These are phyloP conservation scores for Mycena alexandri DNA, from an alignment of 768 basidiomycete species.

Conservation along the genomic window DNA sequence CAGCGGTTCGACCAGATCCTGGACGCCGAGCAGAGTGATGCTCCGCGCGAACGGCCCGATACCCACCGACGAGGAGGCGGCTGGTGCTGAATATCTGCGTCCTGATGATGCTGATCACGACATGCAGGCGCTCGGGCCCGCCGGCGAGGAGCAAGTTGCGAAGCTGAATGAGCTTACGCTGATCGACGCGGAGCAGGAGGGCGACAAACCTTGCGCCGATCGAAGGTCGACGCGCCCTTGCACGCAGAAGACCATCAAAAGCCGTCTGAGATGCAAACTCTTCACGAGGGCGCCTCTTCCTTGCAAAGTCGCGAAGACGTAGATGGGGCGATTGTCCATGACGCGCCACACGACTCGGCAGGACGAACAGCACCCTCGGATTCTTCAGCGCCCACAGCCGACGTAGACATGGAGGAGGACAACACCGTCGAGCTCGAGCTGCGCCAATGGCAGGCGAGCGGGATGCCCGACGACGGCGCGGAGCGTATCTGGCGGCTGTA, in stretches of 20 bases:
- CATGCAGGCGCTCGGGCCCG: conserved; percentile 92
- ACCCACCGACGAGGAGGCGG: conserved; percentile 51
- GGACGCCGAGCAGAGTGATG: conserved; percentile 51
- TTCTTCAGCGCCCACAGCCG: conserved; percentile 44
- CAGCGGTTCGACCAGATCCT: conserved; percentile 89
- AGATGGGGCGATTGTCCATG: conserved; percentile 64
- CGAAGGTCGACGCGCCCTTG: conserved; percentile 58
- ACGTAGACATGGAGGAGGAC: conserved; percentile 51
- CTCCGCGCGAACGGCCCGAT: conserved; percentile 50
- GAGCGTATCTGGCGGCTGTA: conserved; percentile 93
- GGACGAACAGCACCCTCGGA: conserved; percentile 42
- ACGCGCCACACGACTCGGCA: conserved; percentile 36
- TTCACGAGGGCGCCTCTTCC: conserved; percentile 44
- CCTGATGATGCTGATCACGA: conserved; percentile 76
- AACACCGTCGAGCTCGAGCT: conserved; percentile 61
- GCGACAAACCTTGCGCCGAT: conserved; percentile 55
- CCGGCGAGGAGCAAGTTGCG: conserved; percentile 85
- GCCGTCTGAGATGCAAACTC: conserved; percentile 36
- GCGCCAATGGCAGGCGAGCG: conserved; percentile 70
- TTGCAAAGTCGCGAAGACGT: conserved; percentile 46
- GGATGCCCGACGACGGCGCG: conserved; percentile 66
- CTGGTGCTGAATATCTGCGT: conserved; percentile 82
- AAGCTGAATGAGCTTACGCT: conserved; percentile 86
- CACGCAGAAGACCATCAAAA: conserved; percentile 45
- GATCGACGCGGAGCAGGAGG: conserved; percentile 66